phyloP scores from a whole-genome alignment of 192 early-diverging fungal species.

The Dissophora ornata region DNA sequence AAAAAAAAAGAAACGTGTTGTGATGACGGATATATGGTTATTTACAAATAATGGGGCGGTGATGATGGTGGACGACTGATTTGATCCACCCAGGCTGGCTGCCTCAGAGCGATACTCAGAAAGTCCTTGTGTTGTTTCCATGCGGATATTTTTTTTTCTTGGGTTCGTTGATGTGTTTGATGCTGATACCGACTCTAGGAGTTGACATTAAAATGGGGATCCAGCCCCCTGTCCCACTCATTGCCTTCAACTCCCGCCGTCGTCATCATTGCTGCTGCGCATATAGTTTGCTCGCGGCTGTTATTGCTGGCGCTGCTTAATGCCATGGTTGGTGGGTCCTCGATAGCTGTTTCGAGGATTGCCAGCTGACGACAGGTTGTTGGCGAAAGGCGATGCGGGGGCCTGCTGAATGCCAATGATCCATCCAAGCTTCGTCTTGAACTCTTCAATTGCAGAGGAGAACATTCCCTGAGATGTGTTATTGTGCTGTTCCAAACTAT shows the following conservation, averaged over 20 bases:
- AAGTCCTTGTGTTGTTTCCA: slow-evolving; percentile 3
- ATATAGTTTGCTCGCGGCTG: background rate
- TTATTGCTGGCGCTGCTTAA: slow-evolving; percentile 20
- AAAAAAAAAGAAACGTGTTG: background rate
- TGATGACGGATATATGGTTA: background rate
- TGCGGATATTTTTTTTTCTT: too few species aligned
- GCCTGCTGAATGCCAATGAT: slow-evolving; percentile 71
- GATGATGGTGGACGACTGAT: background rate
- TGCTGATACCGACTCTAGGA: background rate
- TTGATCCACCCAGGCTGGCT: too few species aligned
- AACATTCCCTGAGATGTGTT: slow-evolving; percentile 70
- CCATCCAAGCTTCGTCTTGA: slow-evolving; percentile 75
- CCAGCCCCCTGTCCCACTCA: slow-evolving; percentile 1
- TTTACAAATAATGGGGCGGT: slow-evolving; percentile 13
- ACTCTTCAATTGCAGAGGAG: slow-evolving; percentile 67
- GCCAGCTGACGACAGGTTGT: background rate
- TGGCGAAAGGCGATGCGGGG: slow-evolving; percentile 1
- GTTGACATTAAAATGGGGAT: slow-evolving; percentile 9
- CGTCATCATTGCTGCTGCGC: background rate
- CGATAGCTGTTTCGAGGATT: slow-evolving; percentile 2
- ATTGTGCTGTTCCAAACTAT: slow-evolving; percentile 73
- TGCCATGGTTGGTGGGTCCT: slow-evolving; percentile 15
- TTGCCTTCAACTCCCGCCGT: background rate
- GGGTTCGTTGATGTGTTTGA: background rate
- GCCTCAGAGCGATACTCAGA: too few species aligned